Evolutionary conservation across 192 early-diverging fungal species (phyloP), one percentile per base, ranked within the genome.

Genomic region (Cetraspora pellucida): DNA sequence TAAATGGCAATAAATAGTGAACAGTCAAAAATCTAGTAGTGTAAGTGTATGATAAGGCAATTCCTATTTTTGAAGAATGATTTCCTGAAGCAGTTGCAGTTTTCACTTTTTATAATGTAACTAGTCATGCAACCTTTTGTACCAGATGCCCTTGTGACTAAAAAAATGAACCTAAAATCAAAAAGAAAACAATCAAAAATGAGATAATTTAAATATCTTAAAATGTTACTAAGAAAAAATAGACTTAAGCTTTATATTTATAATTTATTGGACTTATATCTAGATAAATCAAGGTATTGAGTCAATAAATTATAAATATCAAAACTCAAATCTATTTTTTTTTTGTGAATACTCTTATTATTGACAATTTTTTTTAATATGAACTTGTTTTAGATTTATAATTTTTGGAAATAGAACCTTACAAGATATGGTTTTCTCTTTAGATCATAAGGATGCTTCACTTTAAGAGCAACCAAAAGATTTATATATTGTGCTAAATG

Each of bases 51-150:
- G 14, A 47, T 10, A 77, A 74, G 21, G 80, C 65, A 5, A 81
- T 81, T 47, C 25, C 55, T 14, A 77, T 72, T 58, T 75, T 63
- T 37, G 31, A 77, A 54, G 23, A 49, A 59, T 13, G 23, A 9
- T 64, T 50, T 37, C 11, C 31, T 10, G 44, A 47, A 27, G 59
- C 37, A 44, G 72, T 71, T 50, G 75, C 21, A 43, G 23, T 81
- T 2, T 81, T 69, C 60, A 75, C 71, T 25, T 81, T 81, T 68
- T 75, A 81, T 63, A 77, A 77, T 65, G n/a, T 25, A 27, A 43
- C 74, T 25, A 72, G 55, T 46, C 70, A 77, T 45, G 49, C 57
- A 17, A 31, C 30, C n/a, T n/a, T 81, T 43, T 73, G 44, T 58
- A 23, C 4, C 59, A 23, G 75, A 81, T 71, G 61, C 74, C 17